phyloP scores from a whole-genome alignment of 2,329 filamentous ascomycete genomes.

The Rhynchosporium secalis region DNA sequence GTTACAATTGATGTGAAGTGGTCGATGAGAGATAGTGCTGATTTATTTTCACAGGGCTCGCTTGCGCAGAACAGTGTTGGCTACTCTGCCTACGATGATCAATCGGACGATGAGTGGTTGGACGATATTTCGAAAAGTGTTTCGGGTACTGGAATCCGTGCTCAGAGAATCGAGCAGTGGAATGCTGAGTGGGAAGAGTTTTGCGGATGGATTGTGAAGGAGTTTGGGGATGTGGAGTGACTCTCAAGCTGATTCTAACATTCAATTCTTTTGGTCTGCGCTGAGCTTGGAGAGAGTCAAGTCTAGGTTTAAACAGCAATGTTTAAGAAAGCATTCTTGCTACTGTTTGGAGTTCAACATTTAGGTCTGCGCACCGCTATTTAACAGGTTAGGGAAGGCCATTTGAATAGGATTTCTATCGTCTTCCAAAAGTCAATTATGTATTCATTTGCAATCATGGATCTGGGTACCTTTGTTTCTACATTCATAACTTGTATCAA shows the following conservation, averaged over 20 bases:
- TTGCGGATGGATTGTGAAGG: slow-evolving; percentile 80
- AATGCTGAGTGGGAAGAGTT: slow-evolving; percentile 79
- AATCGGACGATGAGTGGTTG: slow-evolving; percentile 68
- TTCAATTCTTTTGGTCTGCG: background rate
- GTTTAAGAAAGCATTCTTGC: background rate
- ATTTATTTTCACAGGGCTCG: slow-evolving; percentile 24
- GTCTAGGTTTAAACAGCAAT: background rate
- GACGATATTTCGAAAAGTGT: slow-evolving; percentile 70
- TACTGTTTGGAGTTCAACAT: background rate
- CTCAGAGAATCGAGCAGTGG: slow-evolving; percentile 73
- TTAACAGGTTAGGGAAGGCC: background rate
- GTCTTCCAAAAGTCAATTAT: background rate
- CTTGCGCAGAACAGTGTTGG: slow-evolving; percentile 87
- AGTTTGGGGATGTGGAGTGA: slow-evolving; percentile 49
- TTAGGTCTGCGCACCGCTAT: background rate
- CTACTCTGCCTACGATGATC: slow-evolving; percentile 84
- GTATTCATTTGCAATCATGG: background rate
- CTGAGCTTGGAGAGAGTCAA: background rate
- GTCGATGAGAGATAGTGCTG: background rate
- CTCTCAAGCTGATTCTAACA: background rate
- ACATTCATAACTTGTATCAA: background rate
- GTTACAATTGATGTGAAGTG: background rate
- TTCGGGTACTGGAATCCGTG: slow-evolving; percentile 67
- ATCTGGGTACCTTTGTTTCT: background rate
- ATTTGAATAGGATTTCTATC: background rate